Conservation (phyloP, 495 filamentous ascomycete genomes). For the Daldinia childiae region DNA sequence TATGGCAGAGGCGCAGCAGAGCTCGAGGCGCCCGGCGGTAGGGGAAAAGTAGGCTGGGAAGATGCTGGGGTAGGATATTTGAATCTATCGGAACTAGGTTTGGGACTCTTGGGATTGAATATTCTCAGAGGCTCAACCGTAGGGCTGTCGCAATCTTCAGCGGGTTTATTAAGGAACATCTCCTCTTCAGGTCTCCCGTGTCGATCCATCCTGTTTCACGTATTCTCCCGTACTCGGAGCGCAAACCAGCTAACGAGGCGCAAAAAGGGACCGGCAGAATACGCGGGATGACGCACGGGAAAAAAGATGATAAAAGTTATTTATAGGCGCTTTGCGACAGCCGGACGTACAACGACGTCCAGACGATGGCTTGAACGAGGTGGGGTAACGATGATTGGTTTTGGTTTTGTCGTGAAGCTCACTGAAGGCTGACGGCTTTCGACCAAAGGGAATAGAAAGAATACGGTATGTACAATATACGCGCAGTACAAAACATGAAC, state of each 20-base stretch:
- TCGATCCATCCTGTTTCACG: constrained; percentile 56
- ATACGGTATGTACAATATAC: constrained; percentile 28
- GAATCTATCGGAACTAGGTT: constrained; percentile 57
- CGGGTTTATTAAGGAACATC: constrained; percentile 74
- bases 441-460: constrained; percentile 10
- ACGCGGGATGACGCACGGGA: constrained; percentile 42
- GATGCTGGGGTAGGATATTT: constrained; percentile 59
- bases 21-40: constrained; percentile 70
- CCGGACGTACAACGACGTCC: constrained; percentile 11
- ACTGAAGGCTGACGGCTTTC: constrained; percentile 18
- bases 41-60: constrained; percentile 61
- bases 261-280: constrained; percentile 22
- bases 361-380: constrained; percentile 7
- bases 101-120: constrained; percentile 71
- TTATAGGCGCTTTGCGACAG: constrained; percentile 43
- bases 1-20: constrained; percentile 76
- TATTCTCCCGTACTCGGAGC: constrained; percentile 33
- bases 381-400: constrained; percentile 40
- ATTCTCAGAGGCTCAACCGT: constrained; percentile 88
- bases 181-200: constrained; percentile 73
- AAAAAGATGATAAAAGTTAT: constrained; percentile 27
- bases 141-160: constrained; percentile 69
- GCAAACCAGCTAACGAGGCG: constrained; percentile 25
- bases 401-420: constrained; percentile 23
- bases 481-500: constrained; percentile 20